Evolutionary conservation across 306 rosid genomes (phyloP).

Genomic region (Sicyos edulis): DNA sequence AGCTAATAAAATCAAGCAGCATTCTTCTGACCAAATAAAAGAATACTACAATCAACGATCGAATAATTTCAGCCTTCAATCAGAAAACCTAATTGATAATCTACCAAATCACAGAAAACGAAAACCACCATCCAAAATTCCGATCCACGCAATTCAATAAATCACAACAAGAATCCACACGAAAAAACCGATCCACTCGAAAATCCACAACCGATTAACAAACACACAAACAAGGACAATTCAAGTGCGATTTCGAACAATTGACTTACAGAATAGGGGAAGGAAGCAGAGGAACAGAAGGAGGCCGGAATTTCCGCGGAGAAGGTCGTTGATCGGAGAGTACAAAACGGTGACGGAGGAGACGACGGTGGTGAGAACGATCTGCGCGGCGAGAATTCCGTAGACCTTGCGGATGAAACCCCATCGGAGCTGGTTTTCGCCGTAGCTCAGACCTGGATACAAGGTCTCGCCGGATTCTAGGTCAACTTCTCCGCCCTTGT

Average conservation of each 20-base stretch:
- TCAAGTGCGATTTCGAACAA: not conserved
- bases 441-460: slow-evolving; percentile 64
- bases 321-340: slow-evolving; percentile 66
- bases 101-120: not conserved
- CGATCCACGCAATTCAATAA: not conserved
- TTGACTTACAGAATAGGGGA: slow-evolving; percentile 62
- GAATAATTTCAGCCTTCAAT: not conserved
- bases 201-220: slow-evolving; percentile 31
- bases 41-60: not conserved
- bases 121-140: not conserved
- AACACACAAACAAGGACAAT: not conserved
- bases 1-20: not conserved
- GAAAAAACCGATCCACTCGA: not conserved
- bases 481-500: slow-evolving; percentile 50
- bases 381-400: slow-evolving; percentile 78
- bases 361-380: slow-evolving; percentile 69
- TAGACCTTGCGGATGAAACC: slow-evolving; percentile 91
- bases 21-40: not conserved
- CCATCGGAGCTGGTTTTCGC: slow-evolving; percentile 97
- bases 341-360: slow-evolving; percentile 69
- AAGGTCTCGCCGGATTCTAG: slow-evolving; percentile 76
- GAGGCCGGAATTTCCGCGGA: slow-evolving; percentile 58
- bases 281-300: slow-evolving; percentile 70
- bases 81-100: not conserved
- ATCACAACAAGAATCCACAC: not conserved